phyloP scores from a whole-genome alignment of 2,329 filamentous ascomycete genomes.

The Aspergillus tubingensis region DNA sequence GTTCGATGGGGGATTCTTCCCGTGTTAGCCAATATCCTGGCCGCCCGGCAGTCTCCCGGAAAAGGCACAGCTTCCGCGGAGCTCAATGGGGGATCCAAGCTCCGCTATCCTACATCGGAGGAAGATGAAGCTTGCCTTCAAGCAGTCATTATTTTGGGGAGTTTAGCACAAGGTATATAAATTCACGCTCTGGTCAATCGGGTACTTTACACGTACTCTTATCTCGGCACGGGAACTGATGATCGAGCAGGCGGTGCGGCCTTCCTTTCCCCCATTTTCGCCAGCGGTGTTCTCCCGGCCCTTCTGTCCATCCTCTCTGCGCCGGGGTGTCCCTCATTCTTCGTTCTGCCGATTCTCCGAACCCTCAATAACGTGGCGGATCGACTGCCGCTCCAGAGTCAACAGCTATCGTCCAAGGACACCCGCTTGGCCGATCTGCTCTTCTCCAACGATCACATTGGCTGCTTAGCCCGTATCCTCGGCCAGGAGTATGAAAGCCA shows the following conservation, averaged over 20 bases:
- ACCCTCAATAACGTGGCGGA: constrained; percentile 72
- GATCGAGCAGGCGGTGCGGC: constrained; percentile 67
- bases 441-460: constrained; percentile 64
- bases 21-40: constrained; percentile 52
- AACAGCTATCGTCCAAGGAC: constrained; percentile 52
- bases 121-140: constrained; percentile 72
- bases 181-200: background rate
- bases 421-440: constrained; percentile 62
- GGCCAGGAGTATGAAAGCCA: constrained; percentile 56
- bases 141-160: constrained; percentile 80
- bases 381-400: constrained; percentile 60
- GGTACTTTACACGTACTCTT: background rate
- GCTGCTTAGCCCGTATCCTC: constrained; percentile 67
- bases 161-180: constrained; percentile 73
- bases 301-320: constrained; percentile 72
- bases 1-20: constrained; percentile 67
- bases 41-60: constrained; percentile 45
- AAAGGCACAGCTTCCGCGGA: constrained; percentile 32
- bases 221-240: constrained; percentile 20
- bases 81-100: constrained; percentile 29
- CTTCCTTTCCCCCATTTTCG: constrained; percentile 74
- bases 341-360: constrained; percentile 73
- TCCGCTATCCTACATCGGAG: constrained; percentile 49
- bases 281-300: constrained; percentile 66
- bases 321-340: constrained; percentile 61